phyloP scores from a whole-genome alignment of 441 rosid genomes.

The Populus hybrid region DNA sequence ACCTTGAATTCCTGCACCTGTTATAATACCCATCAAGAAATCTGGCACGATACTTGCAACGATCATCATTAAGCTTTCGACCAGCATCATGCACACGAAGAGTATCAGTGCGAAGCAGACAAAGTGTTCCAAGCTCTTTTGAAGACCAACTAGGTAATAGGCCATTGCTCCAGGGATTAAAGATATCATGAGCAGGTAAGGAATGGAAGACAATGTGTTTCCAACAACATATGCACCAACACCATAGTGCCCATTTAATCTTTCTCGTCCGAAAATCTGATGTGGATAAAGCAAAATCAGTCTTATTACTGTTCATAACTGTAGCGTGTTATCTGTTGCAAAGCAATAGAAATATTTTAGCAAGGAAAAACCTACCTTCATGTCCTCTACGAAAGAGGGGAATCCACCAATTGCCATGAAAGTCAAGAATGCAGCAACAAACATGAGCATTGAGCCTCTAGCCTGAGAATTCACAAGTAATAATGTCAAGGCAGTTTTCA shows the following conservation, averaged over 20 bases:
- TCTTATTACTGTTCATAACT: not conserved
- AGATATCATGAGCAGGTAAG: slow-evolving; percentile 37
- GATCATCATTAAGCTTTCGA: slow-evolving; percentile 57
- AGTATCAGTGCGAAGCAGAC: slow-evolving; percentile 29
- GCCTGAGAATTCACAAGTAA: slow-evolving; percentile 26
- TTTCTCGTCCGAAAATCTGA: slow-evolving; percentile 47
- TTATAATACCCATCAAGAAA: slow-evolving; percentile 50
- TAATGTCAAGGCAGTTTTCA: not conserved
- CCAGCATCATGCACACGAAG: slow-evolving; percentile 35
- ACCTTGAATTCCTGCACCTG: slow-evolving; percentile 47
- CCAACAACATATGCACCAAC: slow-evolving; percentile 40
- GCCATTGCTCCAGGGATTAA: slow-evolving; percentile 43
- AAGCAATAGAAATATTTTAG: not conserved
- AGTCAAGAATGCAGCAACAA: slow-evolving; percentile 47
- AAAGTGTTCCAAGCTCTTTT: slow-evolving; percentile 32
- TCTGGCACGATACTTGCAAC: slow-evolving; percentile 47
- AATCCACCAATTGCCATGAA: slow-evolving; percentile 60
- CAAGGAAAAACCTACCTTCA: slow-evolving; percentile 32
- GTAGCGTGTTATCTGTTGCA: not conserved
- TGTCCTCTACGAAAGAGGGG: slow-evolving; percentile 57
- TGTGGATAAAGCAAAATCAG: not conserved
- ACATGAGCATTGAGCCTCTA: slow-evolving; percentile 53
- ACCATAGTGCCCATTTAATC: slow-evolving; percentile 50
- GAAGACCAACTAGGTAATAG: slow-evolving; percentile 44
- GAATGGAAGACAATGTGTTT: slow-evolving; percentile 45